These are phyloP conservation scores for Scheffersomyces titani DNA, from an alignment of 1,139 yeast species.

Conservation along the genomic window DNA sequence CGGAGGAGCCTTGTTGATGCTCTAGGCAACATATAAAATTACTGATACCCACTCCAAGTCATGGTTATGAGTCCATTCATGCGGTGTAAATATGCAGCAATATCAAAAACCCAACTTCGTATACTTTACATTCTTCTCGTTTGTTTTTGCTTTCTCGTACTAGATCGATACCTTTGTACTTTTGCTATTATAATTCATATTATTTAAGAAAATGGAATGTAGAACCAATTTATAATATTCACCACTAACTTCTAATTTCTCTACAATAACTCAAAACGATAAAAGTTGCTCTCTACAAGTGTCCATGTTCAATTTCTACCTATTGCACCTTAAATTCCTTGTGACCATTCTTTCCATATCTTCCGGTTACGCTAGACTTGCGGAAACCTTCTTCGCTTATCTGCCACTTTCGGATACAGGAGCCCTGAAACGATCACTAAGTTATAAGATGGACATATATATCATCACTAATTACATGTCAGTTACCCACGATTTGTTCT, in stretches of 20 bases:
- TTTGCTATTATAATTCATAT: neutral
- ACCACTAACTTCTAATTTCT: neutral
- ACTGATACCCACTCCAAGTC: neutral
- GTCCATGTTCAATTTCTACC: too few relatives aligned
- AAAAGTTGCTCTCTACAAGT: too few relatives aligned
- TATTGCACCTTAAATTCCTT: neutral
- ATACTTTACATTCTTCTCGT: neutral
- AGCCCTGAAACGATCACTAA: neutral
- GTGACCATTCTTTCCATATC: neutral
- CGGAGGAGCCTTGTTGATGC: constrained; percentile 21
- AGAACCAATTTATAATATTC: neutral
- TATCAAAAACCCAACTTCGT: neutral
- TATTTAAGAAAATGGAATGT: neutral
- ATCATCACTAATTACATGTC: too few relatives aligned
- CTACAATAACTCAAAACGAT: too few relatives aligned
- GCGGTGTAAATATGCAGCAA: neutral
- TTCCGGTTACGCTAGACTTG: neutral
- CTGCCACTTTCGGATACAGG: neutral
- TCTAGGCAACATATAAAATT: constrained; percentile 3
- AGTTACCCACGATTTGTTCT: neutral
- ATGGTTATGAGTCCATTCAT: neutral
- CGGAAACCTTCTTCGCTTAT: neutral
- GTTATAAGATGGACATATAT: neutral
- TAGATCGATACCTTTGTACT: neutral
- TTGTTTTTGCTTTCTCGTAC: neutral